A percentile compares a stretch with the other conserved stretches of the same genome.
These are phyloP conservation scores for Candida insectalens DNA, from an alignment of 805 yeast species.

Conservation along the genomic window DNA sequence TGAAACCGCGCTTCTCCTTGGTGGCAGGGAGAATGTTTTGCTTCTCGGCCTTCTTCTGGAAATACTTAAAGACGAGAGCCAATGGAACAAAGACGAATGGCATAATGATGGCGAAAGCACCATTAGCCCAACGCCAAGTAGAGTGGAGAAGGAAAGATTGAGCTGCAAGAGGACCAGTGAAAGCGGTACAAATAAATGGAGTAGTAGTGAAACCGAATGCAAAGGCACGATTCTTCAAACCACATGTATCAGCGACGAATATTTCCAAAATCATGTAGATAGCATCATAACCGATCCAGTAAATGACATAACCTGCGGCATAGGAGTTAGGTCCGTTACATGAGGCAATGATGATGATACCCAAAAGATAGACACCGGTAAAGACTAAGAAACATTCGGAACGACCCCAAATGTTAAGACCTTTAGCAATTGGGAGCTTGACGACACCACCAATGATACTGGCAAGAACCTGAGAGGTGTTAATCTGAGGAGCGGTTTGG, in stretches of 20 bases:
- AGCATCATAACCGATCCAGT: slow-evolving; percentile 22
- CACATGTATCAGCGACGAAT: slow-evolving; percentile 21
- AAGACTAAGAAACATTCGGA: slow-evolving; percentile 20
- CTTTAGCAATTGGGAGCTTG: slow-evolving; percentile 21
- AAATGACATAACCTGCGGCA: slow-evolving; percentile 24
- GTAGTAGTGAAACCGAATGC: slow-evolving; percentile 20
- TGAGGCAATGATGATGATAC: slow-evolving; percentile 20
- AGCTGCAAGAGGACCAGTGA: slow-evolving; percentile 22
- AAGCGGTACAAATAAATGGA: slow-evolving; percentile 25
- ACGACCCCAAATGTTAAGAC: slow-evolving; percentile 21
- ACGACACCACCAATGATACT: slow-evolving; percentile 25
- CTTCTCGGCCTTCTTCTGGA: slow-evolving; percentile 20
- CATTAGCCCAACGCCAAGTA: slow-evolving; percentile 48
- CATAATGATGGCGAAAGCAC: slow-evolving; percentile 36
- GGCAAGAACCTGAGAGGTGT: slow-evolving; percentile 22
- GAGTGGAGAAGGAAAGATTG: slow-evolving; percentile 29
- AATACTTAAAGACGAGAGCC: slow-evolving; percentile 17
- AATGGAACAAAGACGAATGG: slow-evolving; percentile 28
- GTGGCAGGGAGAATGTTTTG: slow-evolving; percentile 11
- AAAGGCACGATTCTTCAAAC: slow-evolving; percentile 22
- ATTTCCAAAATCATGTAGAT: slow-evolving; percentile 19
- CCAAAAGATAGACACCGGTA: slow-evolving; percentile 14
- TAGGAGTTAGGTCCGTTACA: slow-evolving; percentile 18
- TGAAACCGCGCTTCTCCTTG: slow-evolving; percentile 11
- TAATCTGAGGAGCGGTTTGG: slow-evolving; percentile 19